Base-by-base conservation (phyloP, 2,329 filamentous ascomycete genomes). In the Aspergillus eucalypticola region DNA sequence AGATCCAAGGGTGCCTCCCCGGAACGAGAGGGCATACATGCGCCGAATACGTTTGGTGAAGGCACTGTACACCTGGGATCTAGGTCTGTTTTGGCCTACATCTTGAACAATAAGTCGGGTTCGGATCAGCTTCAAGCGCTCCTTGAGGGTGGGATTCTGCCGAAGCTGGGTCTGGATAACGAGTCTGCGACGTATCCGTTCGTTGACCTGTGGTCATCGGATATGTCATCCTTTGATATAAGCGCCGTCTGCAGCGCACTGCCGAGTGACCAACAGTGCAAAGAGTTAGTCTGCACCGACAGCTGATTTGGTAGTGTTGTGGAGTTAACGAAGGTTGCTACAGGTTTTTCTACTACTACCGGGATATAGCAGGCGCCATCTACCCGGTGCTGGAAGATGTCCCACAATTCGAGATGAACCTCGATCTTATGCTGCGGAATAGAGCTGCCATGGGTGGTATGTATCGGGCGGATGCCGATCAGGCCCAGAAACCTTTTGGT, bases 161-260 rank as follows among this genome's bases (percentile, higher is more conserved):
- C 86, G 0, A 83, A 88, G 57, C 80, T 88, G 59, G 86, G 86
- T 2, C 77, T 88, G 35, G 86, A 88, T 67, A 88, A 88, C 65
- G 85, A 88, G 67, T 85, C 82, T 39, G 84, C 84, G 3, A 88
- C 85, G 8, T 88, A 88, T 67, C 86, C 86, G 6, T 88, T 88
- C 66, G 84, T 88, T 27, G 86, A 88, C 67, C 74, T 88, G 2
- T 88, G 85, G 85, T 86, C 86, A 5, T 84, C 84, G 2, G 84
- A 87, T 59, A 84, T 83, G 53, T 85, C 83, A 1, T 78, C 84
- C 5, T 80, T 83, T 61, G 82, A 86, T 66, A 80, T 86, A 5
- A 82, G 78, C 59, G 84, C 86, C 55, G 78, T 88, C 2, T 84
- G 83, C 38, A 84, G 83, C 65, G 84, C 84, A 1, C 73, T 88